Conservation (phyloP, 2,329 filamentous ascomycete genomes). For the Colletotrichum chrysophilum region DNA sequence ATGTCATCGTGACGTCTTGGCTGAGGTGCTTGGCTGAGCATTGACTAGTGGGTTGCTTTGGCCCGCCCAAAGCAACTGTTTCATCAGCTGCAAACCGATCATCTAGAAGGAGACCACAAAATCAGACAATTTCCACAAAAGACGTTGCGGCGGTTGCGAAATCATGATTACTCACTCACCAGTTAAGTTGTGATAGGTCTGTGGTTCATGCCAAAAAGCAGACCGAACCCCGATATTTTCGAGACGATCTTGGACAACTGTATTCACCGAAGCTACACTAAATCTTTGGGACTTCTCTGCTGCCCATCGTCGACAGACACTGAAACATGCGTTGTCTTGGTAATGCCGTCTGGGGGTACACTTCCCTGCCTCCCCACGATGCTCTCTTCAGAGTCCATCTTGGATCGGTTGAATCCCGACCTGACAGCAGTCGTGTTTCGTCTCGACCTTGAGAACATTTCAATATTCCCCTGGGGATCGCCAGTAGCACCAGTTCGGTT, state of each 20-base stretch:
- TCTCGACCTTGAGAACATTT: not conserved
- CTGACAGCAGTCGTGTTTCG: not conserved
- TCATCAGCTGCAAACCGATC: not conserved
- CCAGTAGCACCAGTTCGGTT: not conserved
- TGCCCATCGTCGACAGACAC: not conserved
- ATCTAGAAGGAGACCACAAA: not conserved
- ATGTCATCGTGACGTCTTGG: not conserved
- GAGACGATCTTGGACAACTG: not conserved
- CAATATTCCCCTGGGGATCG: not conserved
- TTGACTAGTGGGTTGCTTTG: not conserved
- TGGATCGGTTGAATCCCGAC: not conserved
- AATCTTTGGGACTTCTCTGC: not conserved
- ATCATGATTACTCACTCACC: not conserved
- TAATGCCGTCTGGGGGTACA: not conserved
- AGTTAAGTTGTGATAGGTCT: not conserved
- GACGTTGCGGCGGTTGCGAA: not conserved
- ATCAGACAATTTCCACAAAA: not conserved
- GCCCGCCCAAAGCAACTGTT: not conserved
- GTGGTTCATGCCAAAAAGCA: not conserved
- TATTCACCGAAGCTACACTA: not conserved
- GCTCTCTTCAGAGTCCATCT: conserved; percentile 7
- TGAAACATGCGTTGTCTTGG: conserved; percentile 8
- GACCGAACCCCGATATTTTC: not conserved
- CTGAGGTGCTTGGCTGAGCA: not conserved
- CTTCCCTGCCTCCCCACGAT: not conserved